These are phyloP conservation scores for Alternaria brassicicola DNA, from an alignment of 2,329 filamentous ascomycete genomes.

Conservation along the genomic window DNA sequence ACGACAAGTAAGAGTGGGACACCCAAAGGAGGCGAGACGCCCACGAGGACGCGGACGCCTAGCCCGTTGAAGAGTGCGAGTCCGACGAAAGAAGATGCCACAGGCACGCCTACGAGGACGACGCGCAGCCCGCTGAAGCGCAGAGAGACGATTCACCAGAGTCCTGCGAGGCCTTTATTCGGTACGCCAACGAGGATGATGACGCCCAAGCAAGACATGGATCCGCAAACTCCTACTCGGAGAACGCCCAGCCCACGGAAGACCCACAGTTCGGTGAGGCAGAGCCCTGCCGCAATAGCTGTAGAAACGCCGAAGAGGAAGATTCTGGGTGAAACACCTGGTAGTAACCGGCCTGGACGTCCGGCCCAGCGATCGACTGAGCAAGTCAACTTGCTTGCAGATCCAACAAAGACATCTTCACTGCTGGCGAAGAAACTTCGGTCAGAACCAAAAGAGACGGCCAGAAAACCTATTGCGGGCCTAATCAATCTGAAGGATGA, in stretches of 20 bases:
- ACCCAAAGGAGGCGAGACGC: constrained; percentile 11
- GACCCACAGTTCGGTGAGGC: background rate
- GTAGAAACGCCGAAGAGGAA: background rate
- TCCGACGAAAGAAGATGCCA: background rate
- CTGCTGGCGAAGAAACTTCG: background rate
- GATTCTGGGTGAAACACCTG: background rate
- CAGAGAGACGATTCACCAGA: background rate
- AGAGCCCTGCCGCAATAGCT: background rate
- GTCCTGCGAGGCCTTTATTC: constrained; percentile 10
- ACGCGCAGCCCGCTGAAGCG: background rate
- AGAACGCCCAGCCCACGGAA: constrained; percentile 9
- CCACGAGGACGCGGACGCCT: background rate
- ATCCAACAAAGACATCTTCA: background rate
- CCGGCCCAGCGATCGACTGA: constrained; percentile 6
- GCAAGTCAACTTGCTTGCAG: background rate
- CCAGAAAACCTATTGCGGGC: background rate
- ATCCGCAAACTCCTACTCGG: background rate
- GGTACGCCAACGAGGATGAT: constrained; percentile 11
- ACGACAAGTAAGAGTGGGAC: constrained; percentile 7
- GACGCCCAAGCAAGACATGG: background rate
- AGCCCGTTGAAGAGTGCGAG: constrained; percentile 10
- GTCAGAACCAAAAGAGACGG: background rate
- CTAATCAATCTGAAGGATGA: background rate
- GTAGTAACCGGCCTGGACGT: constrained; percentile 1
- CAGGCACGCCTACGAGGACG: background rate